Evolutionary conservation across 371 early-diverging fungal species (phyloP).

Genomic region (Chytridium lagenaria): DNA sequence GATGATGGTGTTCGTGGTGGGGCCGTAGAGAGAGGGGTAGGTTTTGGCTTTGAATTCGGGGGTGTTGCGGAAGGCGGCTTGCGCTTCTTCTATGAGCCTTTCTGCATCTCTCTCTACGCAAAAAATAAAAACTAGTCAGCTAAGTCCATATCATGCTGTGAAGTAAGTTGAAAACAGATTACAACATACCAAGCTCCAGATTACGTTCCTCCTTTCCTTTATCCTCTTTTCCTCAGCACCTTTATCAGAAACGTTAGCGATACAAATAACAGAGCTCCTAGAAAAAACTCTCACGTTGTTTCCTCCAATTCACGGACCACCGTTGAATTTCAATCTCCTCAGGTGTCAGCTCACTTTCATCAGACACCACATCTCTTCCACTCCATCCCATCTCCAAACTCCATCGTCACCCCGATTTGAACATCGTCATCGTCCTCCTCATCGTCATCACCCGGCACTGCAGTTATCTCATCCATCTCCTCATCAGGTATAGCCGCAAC

Average conservation of each 20-base stretch:
- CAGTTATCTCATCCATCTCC: background rate
- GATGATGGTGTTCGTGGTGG: constrained; percentile 8
- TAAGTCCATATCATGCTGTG: too few relatives aligned
- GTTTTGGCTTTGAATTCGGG: constrained; percentile 20
- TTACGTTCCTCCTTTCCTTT: background rate
- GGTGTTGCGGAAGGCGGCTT: constrained; percentile 7
- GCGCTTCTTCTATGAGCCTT: background rate
- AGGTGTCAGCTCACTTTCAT: constrained; percentile 37
- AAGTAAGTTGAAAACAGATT: too few relatives aligned
- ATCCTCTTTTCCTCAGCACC: background rate
- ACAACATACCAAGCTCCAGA: background rate
- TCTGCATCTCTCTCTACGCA: too few relatives aligned
- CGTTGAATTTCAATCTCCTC: constrained; percentile 42
- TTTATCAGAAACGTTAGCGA: background rate
- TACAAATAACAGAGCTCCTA: background rate
- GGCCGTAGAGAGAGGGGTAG: constrained; percentile 27
- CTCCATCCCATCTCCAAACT: constrained; percentile 30
- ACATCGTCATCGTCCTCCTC: background rate
- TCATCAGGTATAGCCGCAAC: background rate
- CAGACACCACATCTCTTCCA: constrained; percentile 32
- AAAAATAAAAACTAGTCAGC: too few relatives aligned
- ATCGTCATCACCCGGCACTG: background rate
- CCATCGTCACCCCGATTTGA: constrained; percentile 2
- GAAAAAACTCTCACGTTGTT: constrained; percentile 26
- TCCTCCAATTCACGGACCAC: constrained; percentile 33